Base-by-base conservation (phyloP, 768 basidiomycete genomes). In the Vararia minispora region DNA sequence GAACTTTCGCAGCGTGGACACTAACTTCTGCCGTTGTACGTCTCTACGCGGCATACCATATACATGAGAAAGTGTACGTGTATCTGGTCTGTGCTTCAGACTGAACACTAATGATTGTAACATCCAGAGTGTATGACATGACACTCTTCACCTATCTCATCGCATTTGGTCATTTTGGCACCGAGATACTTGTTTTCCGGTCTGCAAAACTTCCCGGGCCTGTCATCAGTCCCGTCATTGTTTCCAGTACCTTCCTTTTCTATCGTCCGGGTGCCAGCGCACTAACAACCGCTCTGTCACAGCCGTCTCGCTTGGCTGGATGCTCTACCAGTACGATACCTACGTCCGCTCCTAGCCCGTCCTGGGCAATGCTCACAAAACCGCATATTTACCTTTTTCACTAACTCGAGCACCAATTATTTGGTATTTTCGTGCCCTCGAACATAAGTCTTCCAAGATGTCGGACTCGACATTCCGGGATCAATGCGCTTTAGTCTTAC, bases 1-100 rank as follows among this genome's bases (percentile, higher is more conserved):
- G 94, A 32, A 86, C 90, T 4, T 95, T 95, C 55, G 92, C 74
- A 1, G 69, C 76, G 1, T 99, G 94, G 94, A 97, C 92, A 0
- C 57, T 94, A 35, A 79, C 83, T 4, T 76, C 88, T 6, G 87
- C 85, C 17, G 62, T 83, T 32, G 76, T 98, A 34, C 78, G 94
- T 25, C 63, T 69, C 33, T 91, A 91, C 50, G 86, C 89, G 9
- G 90, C 94, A 5, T 97, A 91, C 60, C 68, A 97, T 55, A 84
- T 97, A 48, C 64, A 78, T 41, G 68, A 76, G 53, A 87, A 87
- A 61, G 64, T 69, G 94, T 92, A 54, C 47, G 79, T 64, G 14
- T 25, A 14, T 34, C 28, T 33, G 18, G 5, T 23, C 25, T 23
- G n/a, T 14, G 18, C 9, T 29, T 36, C 7, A 22, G 20, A 27